Evolutionary conservation across 2,329 filamentous ascomycete genomes (phyloP), one percentile per base, ranked within the genome.

Genomic region (Alternaria arbusti): DNA sequence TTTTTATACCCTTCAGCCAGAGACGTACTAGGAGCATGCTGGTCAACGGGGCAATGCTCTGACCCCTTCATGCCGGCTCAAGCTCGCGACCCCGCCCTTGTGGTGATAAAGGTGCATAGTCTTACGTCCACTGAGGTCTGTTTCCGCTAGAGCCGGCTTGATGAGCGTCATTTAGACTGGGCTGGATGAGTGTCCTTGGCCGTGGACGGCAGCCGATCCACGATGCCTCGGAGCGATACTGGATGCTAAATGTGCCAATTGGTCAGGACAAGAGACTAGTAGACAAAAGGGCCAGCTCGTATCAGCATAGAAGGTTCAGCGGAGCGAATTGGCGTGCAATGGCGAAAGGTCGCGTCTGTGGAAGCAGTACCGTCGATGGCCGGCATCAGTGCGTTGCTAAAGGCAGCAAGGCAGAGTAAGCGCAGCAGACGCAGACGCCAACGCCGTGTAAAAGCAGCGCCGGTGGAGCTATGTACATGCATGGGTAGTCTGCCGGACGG

Each of bases 81-180:
- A 70, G 66, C 70, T 69, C 70, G 71, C 70, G 71, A 78, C 77
- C 78, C 77, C 79, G 74, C 78, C 75, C 74, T 69, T 67, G 70
- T 67, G 65, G 72, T 80, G 79, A 80, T 80, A 75, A 70, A 76
- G 73, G 65, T 78, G 78, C 78, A 80, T 79, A 75, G 65, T 74
- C 72, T 72, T 75, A 74, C 71, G 65, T 74, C 77, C 77, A 78
- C 68, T 79, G 77, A 78, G 67, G 72, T 68, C 49, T 52, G 58
- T 63, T 79, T 66, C 75, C 76, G 78, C 73, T 72, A 67, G 71
- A 72, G 70, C 77, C 75, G 77, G 76, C 65, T 70, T 65, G 72
- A 66, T 63, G 69, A 74, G 74, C 72, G 68, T 74, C 73, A 70
- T 73, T 72, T 74, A 67, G 74, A 74, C 69, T 69, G 74, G 76